Evolutionary conservation across 2,329 filamentous ascomycete genomes (phyloP), one percentile per base, ranked within the genome.

Genomic region (Botryosphaeria agaves): DNA sequence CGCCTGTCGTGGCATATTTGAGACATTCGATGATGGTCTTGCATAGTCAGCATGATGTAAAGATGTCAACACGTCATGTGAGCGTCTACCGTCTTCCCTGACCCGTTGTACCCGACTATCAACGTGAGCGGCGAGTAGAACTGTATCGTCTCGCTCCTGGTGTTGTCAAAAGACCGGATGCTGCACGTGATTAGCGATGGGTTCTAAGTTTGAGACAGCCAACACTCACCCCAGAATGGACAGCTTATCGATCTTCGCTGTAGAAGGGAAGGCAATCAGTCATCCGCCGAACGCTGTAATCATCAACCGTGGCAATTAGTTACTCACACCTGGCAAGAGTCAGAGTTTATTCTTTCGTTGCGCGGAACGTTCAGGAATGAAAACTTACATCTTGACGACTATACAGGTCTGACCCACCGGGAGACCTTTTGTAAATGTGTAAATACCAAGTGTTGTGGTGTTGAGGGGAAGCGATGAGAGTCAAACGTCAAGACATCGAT

Each of bases 21-120:
- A 98, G 77, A 51, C 84, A 92, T 55, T 98, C 89, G 55, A 98
- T 98, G 48, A 98, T 93, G 34, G 89, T 95, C 61, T 69, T 35
- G 24, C 20, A n/a, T 26, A 18, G n/a, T 38, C 27, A 40, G 29
- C 23, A 28, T n/a, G 9, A 31, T 5, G 4, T 16, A 24, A 9
- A 7, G 9, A 18, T 15, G 14, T 12, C 11, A 15, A 12, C 14
- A 12, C 3, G 30, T 11, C 7, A 11, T 4, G 9, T 12, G 21
- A 12, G 9, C 21, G 21, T 12, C 12, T 23, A 69, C 66, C 7
- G 89, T 98, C 61, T 98, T 98, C 37, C 89, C 89, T 1, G 87
- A 95, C 32, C 89, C 89, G 59, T 98, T 98, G 56, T 84, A 82
- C 34, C 89, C 89, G 34, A 98, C 91, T 42, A 98, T 98, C 37